Evolutionary conservation across 2,329 filamentous ascomycete species (phyloP).

Genomic region (Fusarium ramigenum): DNA sequence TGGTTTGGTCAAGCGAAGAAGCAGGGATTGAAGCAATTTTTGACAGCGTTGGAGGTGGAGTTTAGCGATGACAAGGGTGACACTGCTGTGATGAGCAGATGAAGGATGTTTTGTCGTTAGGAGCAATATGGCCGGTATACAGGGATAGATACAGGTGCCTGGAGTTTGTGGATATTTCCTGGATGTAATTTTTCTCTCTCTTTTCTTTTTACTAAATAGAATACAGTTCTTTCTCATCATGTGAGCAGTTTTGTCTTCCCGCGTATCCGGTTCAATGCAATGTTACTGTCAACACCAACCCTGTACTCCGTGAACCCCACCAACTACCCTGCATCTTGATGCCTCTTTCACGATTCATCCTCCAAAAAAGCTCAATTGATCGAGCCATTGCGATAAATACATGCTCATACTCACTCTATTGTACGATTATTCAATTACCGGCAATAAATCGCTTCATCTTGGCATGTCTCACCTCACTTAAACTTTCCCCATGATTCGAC

Average conservation of each 20-base stretch:
- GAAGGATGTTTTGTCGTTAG: not conserved
- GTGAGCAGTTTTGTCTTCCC: not conserved
- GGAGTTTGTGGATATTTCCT: not conserved
- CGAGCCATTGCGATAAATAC: not conserved
- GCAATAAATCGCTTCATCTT: not conserved
- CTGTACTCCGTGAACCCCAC: not conserved
- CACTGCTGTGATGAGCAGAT: not conserved
- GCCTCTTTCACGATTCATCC: not conserved
- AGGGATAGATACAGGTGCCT: not conserved
- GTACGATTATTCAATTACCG: not conserved
- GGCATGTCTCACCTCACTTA: not conserved
- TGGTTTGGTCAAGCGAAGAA: constrained; percentile 1
- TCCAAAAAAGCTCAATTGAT: not conserved
- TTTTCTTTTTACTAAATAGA: no score
- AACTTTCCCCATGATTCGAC: not conserved
- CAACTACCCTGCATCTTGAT: not conserved
- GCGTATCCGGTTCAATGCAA: not conserved
- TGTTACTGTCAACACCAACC: not conserved
- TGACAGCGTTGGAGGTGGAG: not conserved
- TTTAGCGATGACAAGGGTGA: not conserved
- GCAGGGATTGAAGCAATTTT: not conserved
- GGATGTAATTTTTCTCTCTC: not conserved
- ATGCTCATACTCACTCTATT: not conserved
- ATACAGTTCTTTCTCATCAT: not conserved
- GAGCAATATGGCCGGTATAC: not conserved